Base-by-base conservation (phyloP, 192 early-diverging fungal genomes). In the Coemansia sp. region DNA sequence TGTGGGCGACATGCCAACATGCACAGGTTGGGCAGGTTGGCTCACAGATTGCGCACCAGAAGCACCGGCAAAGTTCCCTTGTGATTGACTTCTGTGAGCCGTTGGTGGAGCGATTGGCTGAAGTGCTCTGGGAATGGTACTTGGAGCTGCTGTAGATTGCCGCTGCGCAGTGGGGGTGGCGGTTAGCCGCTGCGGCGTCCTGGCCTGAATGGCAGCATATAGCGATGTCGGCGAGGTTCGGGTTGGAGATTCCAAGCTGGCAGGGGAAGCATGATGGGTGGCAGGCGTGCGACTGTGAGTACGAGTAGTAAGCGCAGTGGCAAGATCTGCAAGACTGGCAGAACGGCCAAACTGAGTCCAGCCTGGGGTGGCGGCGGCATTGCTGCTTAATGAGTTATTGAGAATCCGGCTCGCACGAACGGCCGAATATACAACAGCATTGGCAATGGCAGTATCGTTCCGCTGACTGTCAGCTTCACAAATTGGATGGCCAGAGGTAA, bases 1-100 rank as follows among this genome's bases (percentile, higher is more conserved):
- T 29, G 78, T 70, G 14, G 78, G 60, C 34, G 78, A 81, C 69
- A 81, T 66, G 2, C 78, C 78, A 40, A 75, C 64, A 33, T 42
- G 37, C 42, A 63, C 16, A 46, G 62, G 62, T 27, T 24, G 62
- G 10, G 29, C 41, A 46, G 40, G 24, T 21, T 24, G 41, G n/a
- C 27, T 21, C 62, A 45, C 14, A 33, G 41, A 19, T 14, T 45
- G 41, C 42, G 37, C 41, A 29, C 17, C 16, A 11, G 35, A 14
- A 7, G 36, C 35, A 13, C 36, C n/a, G 16, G 35, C 2, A n/a
- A 24, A 6, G n/a, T 10, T 39, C 21, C 35, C 59, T 2, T 60
- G 59, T 6, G 59, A 36, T 0, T 40, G 59, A n/a, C 59, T 60
- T 24, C 59, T 37, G n/a, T 40, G 59, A 4, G 59, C 59, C 36